These are phyloP conservation scores for Annulohypoxylon bovei DNA, from an alignment of 495 filamentous ascomycete genomes.

Conservation along the genomic window DNA sequence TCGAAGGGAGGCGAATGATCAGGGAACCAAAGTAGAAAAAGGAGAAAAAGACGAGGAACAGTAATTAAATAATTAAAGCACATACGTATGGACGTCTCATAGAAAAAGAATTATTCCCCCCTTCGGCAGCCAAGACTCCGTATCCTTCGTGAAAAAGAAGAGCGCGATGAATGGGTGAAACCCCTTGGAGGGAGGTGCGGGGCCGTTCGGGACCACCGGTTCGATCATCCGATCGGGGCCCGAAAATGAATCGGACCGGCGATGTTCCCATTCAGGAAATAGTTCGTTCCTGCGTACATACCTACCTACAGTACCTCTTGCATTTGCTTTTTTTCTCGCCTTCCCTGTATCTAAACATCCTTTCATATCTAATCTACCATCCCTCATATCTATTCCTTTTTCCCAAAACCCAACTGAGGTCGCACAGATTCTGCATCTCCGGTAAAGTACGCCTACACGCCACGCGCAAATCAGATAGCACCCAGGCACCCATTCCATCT, in stretches of 20 bases:
- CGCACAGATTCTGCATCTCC: background rate
- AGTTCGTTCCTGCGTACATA: background rate
- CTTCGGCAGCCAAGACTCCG: constrained; percentile 41
- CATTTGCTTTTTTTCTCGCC: background rate
- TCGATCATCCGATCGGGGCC: constrained; percentile 35
- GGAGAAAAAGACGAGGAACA: constrained; percentile 1
- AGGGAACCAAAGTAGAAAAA: background rate
- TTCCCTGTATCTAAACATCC: background rate
- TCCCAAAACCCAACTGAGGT: background rate
- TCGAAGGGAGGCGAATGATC: background rate
- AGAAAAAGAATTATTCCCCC: background rate
- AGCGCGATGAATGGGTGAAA: background rate
- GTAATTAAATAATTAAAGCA: background rate
- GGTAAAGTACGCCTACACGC: background rate
- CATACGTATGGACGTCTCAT: background rate
- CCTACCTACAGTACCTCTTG: background rate
- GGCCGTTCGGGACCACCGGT: constrained; percentile 38
- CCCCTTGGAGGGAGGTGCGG: constrained; percentile 14
- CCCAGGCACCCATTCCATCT: background rate
- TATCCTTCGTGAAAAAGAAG: constrained; percentile 14
- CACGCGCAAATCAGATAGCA: background rate
- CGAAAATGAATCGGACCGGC: constrained; percentile 44
- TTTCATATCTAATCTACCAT: background rate
- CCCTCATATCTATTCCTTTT: background rate
- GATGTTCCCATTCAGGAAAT: constrained; percentile 24